phyloP scores from a whole-genome alignment of 2,329 filamentous ascomycete species.

The Emydomyces testavorans region DNA sequence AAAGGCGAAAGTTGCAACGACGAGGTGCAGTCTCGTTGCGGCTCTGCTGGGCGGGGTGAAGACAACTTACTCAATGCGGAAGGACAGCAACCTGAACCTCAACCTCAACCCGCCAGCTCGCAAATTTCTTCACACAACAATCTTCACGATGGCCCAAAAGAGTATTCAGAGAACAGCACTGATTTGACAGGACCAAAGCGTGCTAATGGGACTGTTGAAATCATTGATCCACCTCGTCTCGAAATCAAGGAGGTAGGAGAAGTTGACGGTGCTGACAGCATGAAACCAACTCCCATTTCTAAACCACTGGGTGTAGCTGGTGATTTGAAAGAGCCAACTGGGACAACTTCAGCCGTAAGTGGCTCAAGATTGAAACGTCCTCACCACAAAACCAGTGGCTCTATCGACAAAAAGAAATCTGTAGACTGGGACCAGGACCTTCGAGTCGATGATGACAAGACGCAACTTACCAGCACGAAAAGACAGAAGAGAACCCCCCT shows the following conservation, averaged over 20 bases:
- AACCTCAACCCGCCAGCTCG: not conserved
- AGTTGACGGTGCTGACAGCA: not conserved
- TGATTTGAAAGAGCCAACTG: not conserved
- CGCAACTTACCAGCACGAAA: not conserved
- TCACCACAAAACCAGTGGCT: slow-evolving; percentile 11
- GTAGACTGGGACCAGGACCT: slow-evolving; percentile 18
- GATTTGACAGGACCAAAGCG: not conserved
- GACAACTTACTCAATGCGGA: slow-evolving; percentile 1
- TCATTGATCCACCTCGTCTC: not conserved
- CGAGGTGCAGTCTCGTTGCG: not conserved
- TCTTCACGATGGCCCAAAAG: no score
- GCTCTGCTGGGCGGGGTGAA: not conserved
- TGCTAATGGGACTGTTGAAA: not conserved
- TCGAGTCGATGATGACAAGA: slow-evolving; percentile 12
- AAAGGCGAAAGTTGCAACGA: not conserved
- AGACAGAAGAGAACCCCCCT: slow-evolving; percentile 9
- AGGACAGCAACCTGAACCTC: not conserved
- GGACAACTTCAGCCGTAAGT: not conserved
- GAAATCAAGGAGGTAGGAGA: not conserved
- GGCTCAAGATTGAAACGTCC: slow-evolving; percentile 16
- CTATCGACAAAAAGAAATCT: not conserved
- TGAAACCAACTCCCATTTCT: not conserved
- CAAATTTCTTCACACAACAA: not conserved
- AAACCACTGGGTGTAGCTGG: not conserved
- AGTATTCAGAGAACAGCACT: no score